Conservation (phyloP, 2,329 filamentous ascomycete genomes). For the Periglandula ipomoeae region DNA sequence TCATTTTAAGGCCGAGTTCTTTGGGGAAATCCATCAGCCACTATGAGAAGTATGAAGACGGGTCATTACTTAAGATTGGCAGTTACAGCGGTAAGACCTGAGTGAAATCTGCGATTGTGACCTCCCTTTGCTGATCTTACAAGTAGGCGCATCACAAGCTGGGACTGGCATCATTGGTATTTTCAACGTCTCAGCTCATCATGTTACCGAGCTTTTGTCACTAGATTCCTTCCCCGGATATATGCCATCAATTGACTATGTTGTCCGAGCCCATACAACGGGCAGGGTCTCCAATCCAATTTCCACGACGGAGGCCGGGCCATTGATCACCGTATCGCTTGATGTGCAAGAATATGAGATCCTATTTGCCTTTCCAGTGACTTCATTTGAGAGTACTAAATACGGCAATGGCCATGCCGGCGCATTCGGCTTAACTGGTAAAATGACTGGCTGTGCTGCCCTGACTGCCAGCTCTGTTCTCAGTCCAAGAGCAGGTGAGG, state of each 20-base stretch:
- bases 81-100: conserved; percentile 57
- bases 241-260: conserved; percentile 46
- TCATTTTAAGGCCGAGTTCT: conserved; percentile 71
- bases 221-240: conserved; percentile 68
- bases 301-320: conserved; percentile 29
- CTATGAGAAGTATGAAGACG: conserved; percentile 69
- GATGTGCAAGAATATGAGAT: conserved; percentile 68
- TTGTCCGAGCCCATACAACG: conserved; percentile 63
- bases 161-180: conserved; percentile 72
- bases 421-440: conserved; percentile 68
- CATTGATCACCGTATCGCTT: conserved; percentile 55
- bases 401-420: conserved; percentile 42
- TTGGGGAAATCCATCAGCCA: conserved; percentile 63
- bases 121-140: neutral
- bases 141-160: conserved; percentile 40
- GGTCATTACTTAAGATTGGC: conserved; percentile 64
- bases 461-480: conserved; percentile 54
- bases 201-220: conserved; percentile 59
- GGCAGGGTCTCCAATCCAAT: conserved; percentile 51
- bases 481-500: conserved; percentile 42
- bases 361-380: conserved; percentile 62
- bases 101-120: neutral
- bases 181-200: conserved; percentile 66
- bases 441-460: conserved; percentile 84
- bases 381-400: conserved; percentile 39